Evolutionary conservation across 1,284 basidiomycete species (phyloP).

Genomic region (Cutaneotrichosporon sp.): DNA sequence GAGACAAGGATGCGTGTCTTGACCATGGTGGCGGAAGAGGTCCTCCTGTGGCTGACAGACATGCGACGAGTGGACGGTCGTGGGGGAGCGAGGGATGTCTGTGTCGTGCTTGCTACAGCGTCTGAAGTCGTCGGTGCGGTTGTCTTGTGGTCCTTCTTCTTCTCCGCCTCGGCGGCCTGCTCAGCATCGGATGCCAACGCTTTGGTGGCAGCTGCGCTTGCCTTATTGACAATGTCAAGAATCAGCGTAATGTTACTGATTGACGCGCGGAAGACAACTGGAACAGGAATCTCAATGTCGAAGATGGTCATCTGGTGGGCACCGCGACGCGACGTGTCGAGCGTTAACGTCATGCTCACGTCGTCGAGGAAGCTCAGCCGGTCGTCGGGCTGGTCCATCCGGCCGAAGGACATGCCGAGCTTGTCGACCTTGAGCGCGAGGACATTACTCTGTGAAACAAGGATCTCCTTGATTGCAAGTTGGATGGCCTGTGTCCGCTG

Average conservation of each 20-base stretch:
- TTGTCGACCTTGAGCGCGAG: conserved; percentile 74
- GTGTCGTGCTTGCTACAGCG: conserved; percentile 7
- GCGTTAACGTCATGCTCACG: conserved; percentile 77
- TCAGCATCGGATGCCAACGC: conserved; percentile 24
- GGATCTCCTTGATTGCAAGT: conserved; percentile 74
- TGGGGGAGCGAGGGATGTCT: conserved; percentile 19
- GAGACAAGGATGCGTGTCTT: conserved; percentile 60
- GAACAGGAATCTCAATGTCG: conserved; percentile 69
- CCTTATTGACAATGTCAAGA: conserved; percentile 80
- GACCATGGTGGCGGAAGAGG: neutral
- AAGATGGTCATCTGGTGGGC: conserved; percentile 76
- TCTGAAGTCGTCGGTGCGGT: neutral
- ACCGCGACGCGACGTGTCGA: conserved; percentile 73
- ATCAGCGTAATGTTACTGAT: conserved; percentile 91
- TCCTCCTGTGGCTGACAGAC: conserved; percentile 32
- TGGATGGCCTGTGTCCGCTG: conserved; percentile 81
- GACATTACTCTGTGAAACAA: conserved; percentile 89
- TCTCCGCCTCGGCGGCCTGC: neutral
- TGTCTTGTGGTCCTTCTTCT: neutral
- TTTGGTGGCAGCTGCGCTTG: conserved; percentile 58
- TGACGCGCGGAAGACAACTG: conserved; percentile 86
- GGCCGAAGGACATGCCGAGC: conserved; percentile 89
- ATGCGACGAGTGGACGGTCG: conserved; percentile 22
- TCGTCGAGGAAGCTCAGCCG: conserved; percentile 90
- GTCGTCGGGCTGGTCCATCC: conserved; percentile 73